Base-by-base conservation (phyloP, 1,284 basidiomycete species). In the Sporisorium scitamineum region DNA sequence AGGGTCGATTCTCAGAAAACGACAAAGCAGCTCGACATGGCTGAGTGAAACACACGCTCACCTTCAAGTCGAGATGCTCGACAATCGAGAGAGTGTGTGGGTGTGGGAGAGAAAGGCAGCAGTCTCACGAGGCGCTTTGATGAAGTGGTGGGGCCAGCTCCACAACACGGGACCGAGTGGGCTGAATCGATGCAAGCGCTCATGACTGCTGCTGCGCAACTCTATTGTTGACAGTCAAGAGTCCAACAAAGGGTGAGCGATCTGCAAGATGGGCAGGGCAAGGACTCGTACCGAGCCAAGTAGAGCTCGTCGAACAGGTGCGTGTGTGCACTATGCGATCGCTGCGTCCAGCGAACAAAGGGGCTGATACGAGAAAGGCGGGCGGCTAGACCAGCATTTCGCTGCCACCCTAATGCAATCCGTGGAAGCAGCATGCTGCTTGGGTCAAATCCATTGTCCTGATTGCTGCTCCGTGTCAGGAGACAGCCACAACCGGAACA, bases 61-160 rank as follows among this genome's bases (percentile, higher is more conserved):
- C 31, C 20, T 32, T 16, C 14, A 14, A 29, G 48, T 50, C 29
- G n/a, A 50, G 24, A 20, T n/a, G 22, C 10, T 3, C 31, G 50
- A 52, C 27, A 24, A 11, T 37, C 51, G 51, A 37, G n/a, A 50
- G 11, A n/a, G n/a, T n/a, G n/a, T n/a, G n/a, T n/a, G n/a, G n/a
- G n/a, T n/a, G n/a, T n/a, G 32, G n/a, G 18, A 34, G 14, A 34
- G 31, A 20, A 18, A 34, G n/a, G 14, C 10, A 13, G 8, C 48
- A 22, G 5, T 3, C 31, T 34, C 8, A 34, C 34, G 34, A 34
- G 18, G 37, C 37, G 37, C 8, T 16, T 16, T 11, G 14, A 20
- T 27, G 18, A 54, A 37, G 13, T 13, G 51, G 51, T 26, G 51
- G 51, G 32, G 32, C 13, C 51, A 50, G 29, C 29, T 50, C 24